Conservation (phyloP, 805 yeast species). For the Metschnikowia arizonensis region DNA sequence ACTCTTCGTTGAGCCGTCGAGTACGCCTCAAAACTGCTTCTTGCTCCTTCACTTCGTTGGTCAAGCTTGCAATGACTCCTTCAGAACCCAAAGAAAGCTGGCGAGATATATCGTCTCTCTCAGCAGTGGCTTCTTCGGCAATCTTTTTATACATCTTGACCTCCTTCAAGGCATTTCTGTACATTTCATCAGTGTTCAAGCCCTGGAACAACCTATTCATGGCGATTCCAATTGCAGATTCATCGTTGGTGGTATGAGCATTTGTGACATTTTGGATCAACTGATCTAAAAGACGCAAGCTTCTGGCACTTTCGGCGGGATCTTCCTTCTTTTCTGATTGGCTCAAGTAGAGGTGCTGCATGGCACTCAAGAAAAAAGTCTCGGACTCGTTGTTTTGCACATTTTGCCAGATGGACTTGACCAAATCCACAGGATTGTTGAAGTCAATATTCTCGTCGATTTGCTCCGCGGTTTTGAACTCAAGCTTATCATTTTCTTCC, state of each 20-base stretch:
- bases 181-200: slow-evolving; percentile 81
- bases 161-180: slow-evolving; percentile 55
- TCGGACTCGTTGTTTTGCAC: slow-evolving; percentile 58
- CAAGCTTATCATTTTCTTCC: slow-evolving; percentile 53
- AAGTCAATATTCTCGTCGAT: slow-evolving; percentile 48
- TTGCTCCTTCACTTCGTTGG: slow-evolving; percentile 60
- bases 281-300: slow-evolving; percentile 61
- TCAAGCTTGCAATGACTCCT: slow-evolving; percentile 58
- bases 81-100: slow-evolving; percentile 75
- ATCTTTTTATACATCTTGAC: slow-evolving; percentile 19
- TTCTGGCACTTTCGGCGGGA: slow-evolving; percentile 42
- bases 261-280: slow-evolving; percentile 57
- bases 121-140: slow-evolving; percentile 28
- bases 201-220: slow-evolving; percentile 68
- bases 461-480: slow-evolving; percentile 32
- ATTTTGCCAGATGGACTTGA: slow-evolving; percentile 53
- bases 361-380: slow-evolving; percentile 54
- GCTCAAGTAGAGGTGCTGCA: slow-evolving; percentile 61
- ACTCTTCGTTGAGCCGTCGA: slow-evolving; percentile 56
- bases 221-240: slow-evolving; percentile 62
- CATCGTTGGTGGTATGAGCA: slow-evolving; percentile 46
- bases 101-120: slow-evolving; percentile 54
- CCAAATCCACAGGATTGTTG: slow-evolving; percentile 68
- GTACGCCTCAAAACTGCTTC: slow-evolving; percentile 55
- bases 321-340: slow-evolving; percentile 48